Evolutionary conservation across 169 alveolate species (phyloP).

Genomic region (Eimeria falciformis): DNA sequence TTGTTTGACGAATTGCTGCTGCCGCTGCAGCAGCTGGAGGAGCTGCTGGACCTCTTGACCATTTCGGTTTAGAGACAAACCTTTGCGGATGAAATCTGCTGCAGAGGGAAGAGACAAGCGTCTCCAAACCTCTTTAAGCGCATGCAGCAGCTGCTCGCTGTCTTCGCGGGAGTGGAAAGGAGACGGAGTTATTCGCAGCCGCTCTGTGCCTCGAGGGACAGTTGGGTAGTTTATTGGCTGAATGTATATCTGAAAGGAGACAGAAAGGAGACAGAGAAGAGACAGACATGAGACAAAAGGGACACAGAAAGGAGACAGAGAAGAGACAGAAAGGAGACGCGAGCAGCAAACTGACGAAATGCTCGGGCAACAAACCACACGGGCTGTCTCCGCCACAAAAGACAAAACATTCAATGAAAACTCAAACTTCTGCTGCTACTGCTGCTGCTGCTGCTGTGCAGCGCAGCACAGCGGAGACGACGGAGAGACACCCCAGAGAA

Average conservation of each 20-base stretch:
- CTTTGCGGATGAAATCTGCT: neutral
- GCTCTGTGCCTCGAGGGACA: slow-evolving; percentile 90
- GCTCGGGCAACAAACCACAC: neutral
- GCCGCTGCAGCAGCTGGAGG: neutral
- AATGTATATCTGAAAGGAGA: slow-evolving; percentile 82
- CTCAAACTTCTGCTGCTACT: neutral
- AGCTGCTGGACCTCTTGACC: neutral
- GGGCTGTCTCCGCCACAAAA: neutral
- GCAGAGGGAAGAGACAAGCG: neutral
- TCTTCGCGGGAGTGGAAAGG: slow-evolving; percentile 89
- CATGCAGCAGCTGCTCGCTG: slow-evolving; percentile 83
- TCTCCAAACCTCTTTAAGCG: slow-evolving; percentile 37
- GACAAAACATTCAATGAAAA: no score
- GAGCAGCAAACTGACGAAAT: neutral
- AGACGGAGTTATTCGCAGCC: slow-evolving; percentile 90
- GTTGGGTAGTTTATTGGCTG: slow-evolving; percentile 94
- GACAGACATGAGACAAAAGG: no score
- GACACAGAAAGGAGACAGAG: no score
- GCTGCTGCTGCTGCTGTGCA: no score
- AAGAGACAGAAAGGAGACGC: neutral
- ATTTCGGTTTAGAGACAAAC: neutral
- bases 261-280: neutral
- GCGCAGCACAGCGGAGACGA: no score
- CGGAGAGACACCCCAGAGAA: no score
- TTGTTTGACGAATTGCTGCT: neutral